phyloP scores from a whole-genome alignment of 2,329 filamentous ascomycete genomes.

The Aspergillus sojae region DNA sequence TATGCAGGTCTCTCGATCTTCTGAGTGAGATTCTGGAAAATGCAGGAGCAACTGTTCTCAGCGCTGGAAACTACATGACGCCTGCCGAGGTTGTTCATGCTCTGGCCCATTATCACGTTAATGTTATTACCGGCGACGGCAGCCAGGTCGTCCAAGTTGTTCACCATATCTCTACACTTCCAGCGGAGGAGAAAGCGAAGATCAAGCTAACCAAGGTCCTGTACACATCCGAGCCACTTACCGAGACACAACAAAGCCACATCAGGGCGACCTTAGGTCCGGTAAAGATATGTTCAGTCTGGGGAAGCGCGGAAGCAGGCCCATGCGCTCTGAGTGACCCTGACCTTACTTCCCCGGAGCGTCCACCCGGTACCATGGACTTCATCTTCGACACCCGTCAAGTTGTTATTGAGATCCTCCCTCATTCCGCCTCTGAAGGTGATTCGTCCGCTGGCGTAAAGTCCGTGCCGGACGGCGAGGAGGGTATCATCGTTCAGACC shows the following conservation, averaged over 20 bases:
- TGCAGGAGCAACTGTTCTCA: slow-evolving; percentile 44
- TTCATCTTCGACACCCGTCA: slow-evolving; percentile 45
- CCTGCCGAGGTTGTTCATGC: slow-evolving; percentile 28
- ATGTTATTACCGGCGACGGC: slow-evolving; percentile 43
- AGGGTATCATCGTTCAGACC: slow-evolving; percentile 46
- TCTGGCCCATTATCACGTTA: slow-evolving; percentile 37
- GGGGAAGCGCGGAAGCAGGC: slow-evolving; percentile 50
- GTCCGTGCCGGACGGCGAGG: slow-evolving; percentile 34
- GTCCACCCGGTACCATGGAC: slow-evolving; percentile 26
- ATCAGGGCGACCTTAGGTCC: slow-evolving; percentile 34
- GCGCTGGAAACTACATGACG: slow-evolving; percentile 36
- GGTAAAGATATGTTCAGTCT: slow-evolving; percentile 43
- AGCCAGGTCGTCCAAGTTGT: slow-evolving; percentile 44
- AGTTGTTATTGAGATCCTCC: slow-evolving; percentile 44
- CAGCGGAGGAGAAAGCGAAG: slow-evolving; percentile 10
- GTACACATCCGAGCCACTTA: slow-evolving; percentile 50
- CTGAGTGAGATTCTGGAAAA: slow-evolving; percentile 45
- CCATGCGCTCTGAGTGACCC: slow-evolving; percentile 41
- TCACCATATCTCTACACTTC: slow-evolving; percentile 38
- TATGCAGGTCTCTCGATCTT: slow-evolving; percentile 43
- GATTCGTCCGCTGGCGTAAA: neutral
- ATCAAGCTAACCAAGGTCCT: slow-evolving; percentile 46
- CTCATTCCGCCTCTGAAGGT: slow-evolving; percentile 17
- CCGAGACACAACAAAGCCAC: slow-evolving; percentile 33
- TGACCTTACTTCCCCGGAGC: slow-evolving; percentile 26